Percentiles rank a stretch among this genome's conserved stretches.
phyloP scores from a whole-genome alignment of 306 rosid species.

The Pyrus betulifolia region DNA sequence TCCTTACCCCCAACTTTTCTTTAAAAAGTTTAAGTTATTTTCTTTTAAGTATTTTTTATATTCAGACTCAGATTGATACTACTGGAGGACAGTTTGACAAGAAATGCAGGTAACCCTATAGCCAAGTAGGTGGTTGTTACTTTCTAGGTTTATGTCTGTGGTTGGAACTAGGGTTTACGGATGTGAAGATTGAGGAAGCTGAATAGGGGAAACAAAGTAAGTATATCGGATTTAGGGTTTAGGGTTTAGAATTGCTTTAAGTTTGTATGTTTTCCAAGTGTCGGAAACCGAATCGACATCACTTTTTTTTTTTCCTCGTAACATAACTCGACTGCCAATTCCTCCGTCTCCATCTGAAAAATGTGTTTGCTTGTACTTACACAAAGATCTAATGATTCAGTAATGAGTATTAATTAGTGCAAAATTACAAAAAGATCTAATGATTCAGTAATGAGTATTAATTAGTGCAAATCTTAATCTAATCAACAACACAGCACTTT shows the following conservation, averaged over 20 bases:
- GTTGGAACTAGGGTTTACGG: not conserved
- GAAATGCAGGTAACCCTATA: not conserved
- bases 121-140: not conserved
- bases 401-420: too few species aligned
- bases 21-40: not conserved
- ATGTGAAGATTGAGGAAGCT: not conserved
- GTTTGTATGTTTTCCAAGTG: not conserved
- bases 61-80: not conserved
- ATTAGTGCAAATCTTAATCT: not conserved
- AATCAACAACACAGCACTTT: not conserved
- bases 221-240: not conserved
- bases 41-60: not conserved
- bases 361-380: not conserved
- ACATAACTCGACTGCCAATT: not conserved
- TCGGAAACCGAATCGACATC: not conserved
- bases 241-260: not conserved
- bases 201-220: not conserved
- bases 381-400: not conserved
- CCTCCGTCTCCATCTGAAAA: not conserved
- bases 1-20: not conserved
- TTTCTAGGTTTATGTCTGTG: not conserved
- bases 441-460: too few species aligned
- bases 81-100: constrained; percentile 3
- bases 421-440: too few species aligned
- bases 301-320: not conserved